Conservation (phyloP, 306 rosid genomes). For the Quillaja saponaria region DNA sequence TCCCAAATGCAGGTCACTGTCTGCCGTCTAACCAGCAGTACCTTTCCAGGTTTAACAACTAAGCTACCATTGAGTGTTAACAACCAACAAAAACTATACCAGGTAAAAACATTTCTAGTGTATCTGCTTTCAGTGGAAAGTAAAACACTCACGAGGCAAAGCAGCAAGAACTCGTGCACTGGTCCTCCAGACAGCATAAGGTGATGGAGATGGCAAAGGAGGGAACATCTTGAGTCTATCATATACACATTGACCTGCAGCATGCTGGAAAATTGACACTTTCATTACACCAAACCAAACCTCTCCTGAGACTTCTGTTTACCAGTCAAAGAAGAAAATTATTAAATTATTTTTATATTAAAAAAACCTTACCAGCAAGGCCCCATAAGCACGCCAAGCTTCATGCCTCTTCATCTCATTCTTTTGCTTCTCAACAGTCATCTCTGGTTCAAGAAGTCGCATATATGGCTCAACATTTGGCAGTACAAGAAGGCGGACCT, state of each 20-base stretch:
- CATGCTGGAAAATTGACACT: slow-evolving; percentile 43
- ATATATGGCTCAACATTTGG: slow-evolving; percentile 87
- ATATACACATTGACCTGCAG: slow-evolving; percentile 47
- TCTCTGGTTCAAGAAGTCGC: slow-evolving; percentile 79
- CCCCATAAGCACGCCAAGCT: slow-evolving; percentile 86
- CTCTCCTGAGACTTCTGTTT: too few relatives aligned
- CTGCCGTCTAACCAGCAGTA: too few relatives aligned
- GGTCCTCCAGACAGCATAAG: slow-evolving; percentile 23
- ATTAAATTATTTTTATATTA: too few relatives aligned
- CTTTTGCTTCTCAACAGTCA: slow-evolving; percentile 74
- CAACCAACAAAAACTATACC: too few relatives aligned
- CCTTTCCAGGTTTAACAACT: too few relatives aligned
- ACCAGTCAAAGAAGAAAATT: too few relatives aligned
- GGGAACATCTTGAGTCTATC: slow-evolving; percentile 46
- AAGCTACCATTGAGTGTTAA: too few relatives aligned
- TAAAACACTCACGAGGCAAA: slow-evolving; percentile 30
- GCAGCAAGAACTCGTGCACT: slow-evolving; percentile 21
- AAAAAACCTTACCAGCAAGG: slow-evolving; percentile 88
- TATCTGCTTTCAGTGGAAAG: background rate
- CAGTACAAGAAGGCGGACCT: slow-evolving; percentile 79
- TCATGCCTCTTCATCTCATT: slow-evolving; percentile 76
- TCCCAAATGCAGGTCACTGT: too few relatives aligned
- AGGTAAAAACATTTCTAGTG: too few relatives aligned
- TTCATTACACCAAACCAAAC: too few relatives aligned
- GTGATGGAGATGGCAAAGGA: slow-evolving; percentile 30